Evolutionary conservation across 768 basidiomycete species (phyloP).

Genomic region (Tricholoma saponaceum): DNA sequence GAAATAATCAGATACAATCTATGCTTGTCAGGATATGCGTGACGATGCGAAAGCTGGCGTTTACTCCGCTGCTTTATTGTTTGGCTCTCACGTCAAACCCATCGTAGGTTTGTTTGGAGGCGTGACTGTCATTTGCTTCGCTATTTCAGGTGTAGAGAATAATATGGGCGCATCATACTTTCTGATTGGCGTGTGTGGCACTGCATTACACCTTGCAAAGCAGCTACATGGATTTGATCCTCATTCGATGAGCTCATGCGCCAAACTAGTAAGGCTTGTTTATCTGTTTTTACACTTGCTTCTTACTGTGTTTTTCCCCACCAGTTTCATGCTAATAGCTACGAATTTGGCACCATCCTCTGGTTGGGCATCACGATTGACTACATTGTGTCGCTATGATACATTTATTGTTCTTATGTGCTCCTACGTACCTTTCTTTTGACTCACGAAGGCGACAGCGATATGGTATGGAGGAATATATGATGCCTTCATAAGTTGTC

Average conservation of each 20-base stretch:
- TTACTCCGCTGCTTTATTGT: constrained; percentile 61
- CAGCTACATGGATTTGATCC: constrained; percentile 9
- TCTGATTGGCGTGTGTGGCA: constrained; percentile 3
- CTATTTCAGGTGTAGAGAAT: constrained; percentile 23
- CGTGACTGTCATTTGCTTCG: constrained; percentile 19
- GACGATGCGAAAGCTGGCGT: constrained; percentile 58
- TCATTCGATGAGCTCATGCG: constrained; percentile 9
- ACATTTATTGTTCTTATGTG: too few relatives aligned
- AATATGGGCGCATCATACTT: constrained; percentile 12
- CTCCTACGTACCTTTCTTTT: too few relatives aligned
- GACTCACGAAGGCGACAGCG: too few relatives aligned
- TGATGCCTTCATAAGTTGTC: too few relatives aligned
- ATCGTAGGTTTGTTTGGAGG: constrained; percentile 39
- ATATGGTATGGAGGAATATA: too few relatives aligned
- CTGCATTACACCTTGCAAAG: constrained; percentile 6
- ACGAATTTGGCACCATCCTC: too few relatives aligned
- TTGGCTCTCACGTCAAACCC: constrained; percentile 38
- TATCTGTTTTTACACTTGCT: too few relatives aligned
- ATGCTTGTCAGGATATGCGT: constrained; percentile 54
- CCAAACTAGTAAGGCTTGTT: neutral
- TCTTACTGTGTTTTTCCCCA: too few relatives aligned
- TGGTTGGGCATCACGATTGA: too few relatives aligned
- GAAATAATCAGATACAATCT: constrained; percentile 43
- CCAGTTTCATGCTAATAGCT: too few relatives aligned
- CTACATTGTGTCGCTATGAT: too few relatives aligned